Conservation (phyloP, 371 early-diverging fungal genomes). For the Funneliformis caledonium region DNA sequence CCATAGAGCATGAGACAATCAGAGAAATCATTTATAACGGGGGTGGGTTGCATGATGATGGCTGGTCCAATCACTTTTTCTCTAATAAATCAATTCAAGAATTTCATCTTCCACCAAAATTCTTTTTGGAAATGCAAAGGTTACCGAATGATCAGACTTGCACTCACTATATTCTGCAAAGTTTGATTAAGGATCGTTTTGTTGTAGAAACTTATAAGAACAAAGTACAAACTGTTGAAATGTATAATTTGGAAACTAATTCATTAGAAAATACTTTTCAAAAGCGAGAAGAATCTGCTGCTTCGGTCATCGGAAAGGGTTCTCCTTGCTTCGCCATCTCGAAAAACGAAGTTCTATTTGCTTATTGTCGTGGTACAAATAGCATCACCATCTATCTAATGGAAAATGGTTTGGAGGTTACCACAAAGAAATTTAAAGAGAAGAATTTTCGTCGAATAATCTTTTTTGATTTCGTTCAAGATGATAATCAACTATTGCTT, state of each 20-base stretch:
- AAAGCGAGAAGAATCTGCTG: not conserved
- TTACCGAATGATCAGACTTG: not conserved
- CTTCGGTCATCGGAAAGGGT: not conserved
- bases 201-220: not conserved
- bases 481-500: conserved; percentile 17
- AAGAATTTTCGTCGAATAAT: not conserved
- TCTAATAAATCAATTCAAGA: not conserved
- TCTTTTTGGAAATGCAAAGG: not conserved
- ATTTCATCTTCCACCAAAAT: not conserved
- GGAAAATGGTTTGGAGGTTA: conserved; percentile 30
- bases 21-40: not conserved
- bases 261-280: not conserved
- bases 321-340: not conserved
- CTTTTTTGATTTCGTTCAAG: conserved; percentile 3
- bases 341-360: not conserved
- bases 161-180: not conserved
- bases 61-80: not conserved
- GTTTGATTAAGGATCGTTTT: not conserved
- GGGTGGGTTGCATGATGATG: not conserved
- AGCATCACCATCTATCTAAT: conserved; percentile 5
- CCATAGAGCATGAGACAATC: not conserved
- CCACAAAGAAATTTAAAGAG: not conserved
- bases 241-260: conserved; percentile 4
- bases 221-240: not conserved
- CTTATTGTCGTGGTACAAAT: conserved; percentile 6